Conservation (phyloP, 306 rosid genomes). For the Cucumis sativus region DNA sequence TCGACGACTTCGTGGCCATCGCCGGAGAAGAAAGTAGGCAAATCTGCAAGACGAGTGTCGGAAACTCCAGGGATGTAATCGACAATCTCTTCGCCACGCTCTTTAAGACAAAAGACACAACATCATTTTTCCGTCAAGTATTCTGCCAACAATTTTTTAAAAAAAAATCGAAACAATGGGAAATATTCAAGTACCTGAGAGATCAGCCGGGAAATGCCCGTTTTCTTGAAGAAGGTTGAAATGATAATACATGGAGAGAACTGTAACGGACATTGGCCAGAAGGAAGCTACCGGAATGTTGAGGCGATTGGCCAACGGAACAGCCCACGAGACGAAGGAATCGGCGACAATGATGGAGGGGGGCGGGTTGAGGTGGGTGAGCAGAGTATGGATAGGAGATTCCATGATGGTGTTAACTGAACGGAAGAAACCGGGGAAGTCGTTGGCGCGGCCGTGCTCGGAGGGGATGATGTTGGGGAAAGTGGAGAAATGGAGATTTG, state of each 20-base stretch:
- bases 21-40: constrained; percentile 3
- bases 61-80: constrained; percentile 26
- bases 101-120: neutral
- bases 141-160: too few relatives aligned
- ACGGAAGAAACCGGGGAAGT: constrained; percentile 2
- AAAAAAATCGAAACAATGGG: neutral
- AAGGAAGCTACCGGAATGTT: constrained; percentile 10
- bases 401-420: constrained; percentile 3
- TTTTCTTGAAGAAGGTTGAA: constrained; percentile 13
- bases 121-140: neutral
- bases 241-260: constrained; percentile 17
- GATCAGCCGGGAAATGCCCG: neutral
- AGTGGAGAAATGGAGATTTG: constrained; percentile 15
- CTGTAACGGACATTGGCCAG: constrained; percentile 31
- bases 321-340: neutral
- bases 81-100: constrained; percentile 17
- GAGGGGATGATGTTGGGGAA: constrained; percentile 24
- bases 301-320: neutral
- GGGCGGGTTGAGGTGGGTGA: neutral
- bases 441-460: constrained; percentile 5
- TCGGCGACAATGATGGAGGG: neutral
- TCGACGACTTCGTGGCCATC: neutral
- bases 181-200: neutral
- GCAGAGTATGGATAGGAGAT: constrained; percentile 4
- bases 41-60: constrained; percentile 7